A percentile compares a stretch with the other conserved stretches of the same genome.
These are phyloP conservation scores for Retiboletus flavoniger DNA, from an alignment of 1,284 basidiomycete genomes.

Conservation along the genomic window DNA sequence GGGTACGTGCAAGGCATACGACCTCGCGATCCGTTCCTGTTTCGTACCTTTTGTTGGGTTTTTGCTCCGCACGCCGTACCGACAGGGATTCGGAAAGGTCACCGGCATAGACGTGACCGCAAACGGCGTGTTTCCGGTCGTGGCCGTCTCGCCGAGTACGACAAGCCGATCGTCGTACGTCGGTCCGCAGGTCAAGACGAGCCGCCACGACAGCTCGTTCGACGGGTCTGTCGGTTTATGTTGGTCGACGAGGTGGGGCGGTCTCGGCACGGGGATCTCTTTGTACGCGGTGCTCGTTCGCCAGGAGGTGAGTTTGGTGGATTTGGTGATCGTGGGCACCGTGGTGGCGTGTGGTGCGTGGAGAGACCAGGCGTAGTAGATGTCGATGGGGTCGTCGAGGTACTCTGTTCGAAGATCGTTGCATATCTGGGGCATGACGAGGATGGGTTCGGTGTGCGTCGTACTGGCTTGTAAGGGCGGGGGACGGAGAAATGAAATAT, in stretches of 20 bases:
- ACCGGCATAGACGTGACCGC: constrained; percentile 69
- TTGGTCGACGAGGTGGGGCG: constrained; percentile 40
- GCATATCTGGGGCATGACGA: constrained; percentile 71
- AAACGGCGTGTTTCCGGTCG: constrained; percentile 45
- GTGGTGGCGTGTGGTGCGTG: constrained; percentile 19
- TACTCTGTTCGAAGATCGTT: constrained; percentile 78
- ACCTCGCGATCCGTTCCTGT: constrained; percentile 69
- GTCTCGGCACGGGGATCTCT: constrained; percentile 63
- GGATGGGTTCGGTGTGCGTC: constrained; percentile 39
- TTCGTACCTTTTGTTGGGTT: constrained; percentile 40
- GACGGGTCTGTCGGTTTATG: constrained; percentile 8
- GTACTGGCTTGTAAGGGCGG: constrained; percentile 52
- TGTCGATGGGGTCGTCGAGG: constrained; percentile 50
- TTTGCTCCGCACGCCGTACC: constrained; percentile 14
- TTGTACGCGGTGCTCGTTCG: constrained; percentile 68
- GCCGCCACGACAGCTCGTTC: constrained; percentile 55
- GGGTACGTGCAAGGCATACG: constrained; percentile 39
- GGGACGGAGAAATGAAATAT: constrained; percentile 75
- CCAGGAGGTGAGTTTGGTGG: constrained; percentile 72
- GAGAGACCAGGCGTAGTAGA: constrained; percentile 53
- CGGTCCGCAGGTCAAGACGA: constrained; percentile 51
- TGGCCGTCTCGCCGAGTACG: constrained; percentile 34
- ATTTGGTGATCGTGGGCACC: constrained; percentile 34
- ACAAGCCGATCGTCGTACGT: constrained; percentile 30
- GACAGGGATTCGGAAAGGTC: constrained; percentile 36